Percentiles rank a stretch among this genome's conserved stretches.
Evolutionary conservation across 108 stramenopile species (phyloP).

Genomic region (Nannochloropsis oceanica): DNA sequence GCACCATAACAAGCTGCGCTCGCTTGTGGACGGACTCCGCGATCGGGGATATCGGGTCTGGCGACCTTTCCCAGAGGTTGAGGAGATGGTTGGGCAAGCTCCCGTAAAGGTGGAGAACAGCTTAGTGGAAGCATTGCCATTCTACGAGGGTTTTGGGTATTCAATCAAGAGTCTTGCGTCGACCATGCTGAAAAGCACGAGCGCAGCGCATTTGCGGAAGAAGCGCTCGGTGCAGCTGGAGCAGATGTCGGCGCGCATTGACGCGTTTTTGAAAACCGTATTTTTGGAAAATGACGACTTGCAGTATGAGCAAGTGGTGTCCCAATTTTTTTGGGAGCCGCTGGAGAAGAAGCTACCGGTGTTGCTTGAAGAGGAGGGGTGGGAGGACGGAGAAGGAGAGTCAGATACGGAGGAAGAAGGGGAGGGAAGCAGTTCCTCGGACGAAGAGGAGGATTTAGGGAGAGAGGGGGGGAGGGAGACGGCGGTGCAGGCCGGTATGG

Average conservation of each 20-base stretch:
- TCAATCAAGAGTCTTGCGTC: not conserved
- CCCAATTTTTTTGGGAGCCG: not conserved
- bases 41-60: not conserved
- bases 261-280: not conserved
- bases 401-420: not conserved
- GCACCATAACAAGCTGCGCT: not conserved
- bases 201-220: not conserved
- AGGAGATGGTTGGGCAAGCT: not conserved
- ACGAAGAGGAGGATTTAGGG: no score
- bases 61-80: not conserved
- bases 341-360: not conserved
- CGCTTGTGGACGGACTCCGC: not conserved
- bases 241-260: not conserved
- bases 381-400: not conserved
- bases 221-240: not conserved
- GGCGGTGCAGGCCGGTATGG: no score
- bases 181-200: not conserved
- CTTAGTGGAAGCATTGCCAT: not conserved
- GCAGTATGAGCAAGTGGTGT: not conserved
- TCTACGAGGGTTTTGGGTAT: not conserved
- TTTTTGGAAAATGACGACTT: not conserved
- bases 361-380: not conserved
- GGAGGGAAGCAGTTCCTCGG: no score
- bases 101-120: not conserved
- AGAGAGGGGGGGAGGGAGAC: no score